Base-by-base conservation (phyloP, 2,329 filamentous ascomycete species). In the Diaporthe sp. region DNA sequence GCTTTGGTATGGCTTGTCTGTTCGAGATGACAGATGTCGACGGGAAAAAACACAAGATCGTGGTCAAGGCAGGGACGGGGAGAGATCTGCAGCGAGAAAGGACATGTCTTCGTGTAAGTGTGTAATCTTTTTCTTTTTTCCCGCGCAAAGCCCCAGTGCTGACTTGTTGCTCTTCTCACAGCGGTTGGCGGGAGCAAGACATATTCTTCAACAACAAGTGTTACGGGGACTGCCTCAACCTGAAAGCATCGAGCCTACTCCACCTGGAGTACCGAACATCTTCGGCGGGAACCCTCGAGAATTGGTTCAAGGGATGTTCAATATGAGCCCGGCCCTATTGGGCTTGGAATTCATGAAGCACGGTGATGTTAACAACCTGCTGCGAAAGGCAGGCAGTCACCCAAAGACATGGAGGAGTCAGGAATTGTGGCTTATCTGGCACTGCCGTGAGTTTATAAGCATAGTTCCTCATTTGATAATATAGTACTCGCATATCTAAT, bases 291-390 rank as follows among this genome's bases (percentile, higher is more conserved):
- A 49, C 44, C 3, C 46, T 15, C 42, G 8, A 13, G 51, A 15
- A 15, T 28, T 6, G 3, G 17, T 70, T 6, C 31, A 25, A n/a
- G 2, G 12, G 2, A 3, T 60, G 2, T 74, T 74, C 19, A 60
- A 74, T 12, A 6, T 12, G 2, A 31, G 61, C 15, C 22, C 19
- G 3, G 53, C 44, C 19, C 34, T 67, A n/a, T 19, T 70, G 25
- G 72, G 61, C 28, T 22, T 74, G 39, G 72, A 74, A 25, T 70
- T 68, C 13, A 74, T 74, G 72, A 74, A 42, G 9, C 25, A 74
- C 12, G 72, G 72, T 8, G 72, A 74, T 70, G 51, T 74, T 4
- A 9, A 39, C 46, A 39, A 39, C 6, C n/a, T 71, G 7, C n/a
- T 71, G 2, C 25, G 25, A 37, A 71, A 42, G 8, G 42, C 44